Percentiles rank a stretch among this genome's conserved stretches.
Conservation (phyloP, 176 grass and related monocot species). For the Poa annua region DNA sequence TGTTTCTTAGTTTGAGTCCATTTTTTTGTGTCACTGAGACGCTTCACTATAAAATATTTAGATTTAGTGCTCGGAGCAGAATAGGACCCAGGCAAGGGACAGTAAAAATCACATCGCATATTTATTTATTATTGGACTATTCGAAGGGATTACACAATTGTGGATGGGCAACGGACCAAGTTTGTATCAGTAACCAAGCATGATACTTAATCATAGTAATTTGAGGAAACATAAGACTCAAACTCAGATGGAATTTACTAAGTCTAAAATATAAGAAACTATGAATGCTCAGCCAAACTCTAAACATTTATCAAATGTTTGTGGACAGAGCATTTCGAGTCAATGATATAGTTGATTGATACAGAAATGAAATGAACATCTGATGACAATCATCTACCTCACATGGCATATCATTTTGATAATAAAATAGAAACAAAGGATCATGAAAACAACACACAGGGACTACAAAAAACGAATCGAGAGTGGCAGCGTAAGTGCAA, state of each 20-base stretch:
- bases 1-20: background rate
- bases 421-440: slow-evolving; percentile 23
- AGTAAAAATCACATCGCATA: slow-evolving; percentile 4
- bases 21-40: background rate
- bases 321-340: background rate
- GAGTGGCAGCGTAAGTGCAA: slow-evolving; percentile 30
- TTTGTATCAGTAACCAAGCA: background rate
- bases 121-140: slow-evolving; percentile 13
- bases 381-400: slow-evolving; percentile 2
- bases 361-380: slow-evolving; percentile 20
- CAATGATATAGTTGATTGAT: background rate
- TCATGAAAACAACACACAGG: slow-evolving; percentile 26
- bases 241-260: slow-evolving; percentile 14
- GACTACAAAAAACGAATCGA: slow-evolving; percentile 19
- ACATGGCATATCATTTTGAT: background rate
- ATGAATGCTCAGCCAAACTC: slow-evolving; percentile 22
- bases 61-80: background rate
- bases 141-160: background rate
- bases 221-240: background rate
- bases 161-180: background rate
- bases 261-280: background rate
- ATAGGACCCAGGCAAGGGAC: slow-evolving; percentile 1
- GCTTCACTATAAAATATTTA: background rate
- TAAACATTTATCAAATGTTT: slow-evolving; percentile 16
- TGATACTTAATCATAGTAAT: background rate